A percentile compares a stretch with the other conserved stretches of the same genome.
Evolutionary conservation across 164 flowering plant species (phyloP).

Genomic region (Aristolochia contorta): DNA sequence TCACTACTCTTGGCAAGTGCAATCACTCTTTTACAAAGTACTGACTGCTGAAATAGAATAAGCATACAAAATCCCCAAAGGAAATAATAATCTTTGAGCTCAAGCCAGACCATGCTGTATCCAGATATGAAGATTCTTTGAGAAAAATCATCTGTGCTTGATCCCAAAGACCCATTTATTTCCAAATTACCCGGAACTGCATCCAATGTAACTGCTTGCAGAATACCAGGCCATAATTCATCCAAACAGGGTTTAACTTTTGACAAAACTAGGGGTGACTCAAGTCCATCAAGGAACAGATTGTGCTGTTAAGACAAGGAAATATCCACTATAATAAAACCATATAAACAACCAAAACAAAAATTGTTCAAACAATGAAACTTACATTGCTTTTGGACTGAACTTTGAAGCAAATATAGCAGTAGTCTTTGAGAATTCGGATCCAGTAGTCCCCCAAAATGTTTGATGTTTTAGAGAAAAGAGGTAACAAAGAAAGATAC

Average conservation of each 20-base stretch:
- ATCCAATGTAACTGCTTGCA: slow-evolving; percentile 82
- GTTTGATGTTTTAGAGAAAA: slow-evolving; percentile 65
- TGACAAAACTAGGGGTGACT: slow-evolving; percentile 57
- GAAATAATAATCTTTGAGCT: slow-evolving; percentile 50
- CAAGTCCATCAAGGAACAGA: slow-evolving; percentile 82
- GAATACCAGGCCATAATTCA: slow-evolving; percentile 90
- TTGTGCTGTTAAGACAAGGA: slow-evolving; percentile 43
- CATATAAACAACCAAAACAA: neutral
- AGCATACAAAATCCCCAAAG: slow-evolving; percentile 81
- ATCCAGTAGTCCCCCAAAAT: slow-evolving; percentile 81
- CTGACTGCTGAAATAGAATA: slow-evolving; percentile 59
- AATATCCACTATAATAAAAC: slow-evolving; percentile 3
- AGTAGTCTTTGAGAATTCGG: slow-evolving; percentile 52
- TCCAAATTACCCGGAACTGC: slow-evolving; percentile 48
- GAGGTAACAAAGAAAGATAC: slow-evolving; percentile 54
- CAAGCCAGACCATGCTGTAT: slow-evolving; percentile 70
- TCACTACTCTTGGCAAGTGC: slow-evolving; percentile 21
- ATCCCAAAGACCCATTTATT: slow-evolving; percentile 20
- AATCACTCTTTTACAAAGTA: slow-evolving; percentile 16
- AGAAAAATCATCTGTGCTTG: slow-evolving; percentile 18
- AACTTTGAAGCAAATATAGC: slow-evolving; percentile 45
- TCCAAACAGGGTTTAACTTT: slow-evolving; percentile 63
- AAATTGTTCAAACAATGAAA: slow-evolving; percentile 1
- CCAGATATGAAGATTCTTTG: slow-evolving; percentile 48
- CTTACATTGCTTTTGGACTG: slow-evolving; percentile 53